These are phyloP conservation scores for Neovahlkampfia damariscottae DNA, from an alignment of 78 protist species.

Conservation along the genomic window DNA sequence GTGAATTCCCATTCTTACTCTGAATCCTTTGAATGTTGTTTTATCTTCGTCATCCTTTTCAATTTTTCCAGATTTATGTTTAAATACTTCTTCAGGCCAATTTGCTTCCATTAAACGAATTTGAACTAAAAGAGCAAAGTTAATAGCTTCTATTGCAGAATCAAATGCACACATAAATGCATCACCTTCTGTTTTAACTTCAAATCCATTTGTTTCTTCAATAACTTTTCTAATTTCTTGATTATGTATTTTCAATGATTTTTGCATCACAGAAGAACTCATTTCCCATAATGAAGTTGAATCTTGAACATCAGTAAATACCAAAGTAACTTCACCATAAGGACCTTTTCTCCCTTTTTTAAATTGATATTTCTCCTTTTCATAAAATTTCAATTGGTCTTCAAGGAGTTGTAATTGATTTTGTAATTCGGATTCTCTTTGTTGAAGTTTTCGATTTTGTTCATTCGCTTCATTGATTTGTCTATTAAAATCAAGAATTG, in stretches of 20 bases:
- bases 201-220: slow-evolving; percentile 5
- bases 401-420: too few relatives aligned
- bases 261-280: slow-evolving; percentile 15
- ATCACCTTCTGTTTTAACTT: slow-evolving; percentile 42
- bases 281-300: slow-evolving; percentile 21
- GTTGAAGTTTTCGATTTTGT: too few relatives aligned
- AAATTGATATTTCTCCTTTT: too few relatives aligned
- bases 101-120: neutral
- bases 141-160: slow-evolving; percentile 14
- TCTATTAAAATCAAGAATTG: too few relatives aligned
- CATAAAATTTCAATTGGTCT: too few relatives aligned
- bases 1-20: slow-evolving; percentile 62
- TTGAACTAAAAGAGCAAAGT: slow-evolving; percentile 26
- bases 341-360: too few relatives aligned
- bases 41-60: neutral
- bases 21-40: slow-evolving; percentile 29
- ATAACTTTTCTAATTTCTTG: neutral
- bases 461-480: too few relatives aligned
- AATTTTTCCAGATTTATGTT: neutral
- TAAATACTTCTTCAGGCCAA: slow-evolving; percentile 36
- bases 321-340: too few relatives aligned
- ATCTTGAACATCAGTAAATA: slow-evolving; percentile 31
- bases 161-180: slow-evolving; percentile 32
- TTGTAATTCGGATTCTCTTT: too few relatives aligned
- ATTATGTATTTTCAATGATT: slow-evolving; percentile 19